Evolutionary conservation across 2,329 filamentous ascomycete species (phyloP), one percentile per base, ranked within the genome.

Genomic region (Pseudocercospora fuligena): DNA sequence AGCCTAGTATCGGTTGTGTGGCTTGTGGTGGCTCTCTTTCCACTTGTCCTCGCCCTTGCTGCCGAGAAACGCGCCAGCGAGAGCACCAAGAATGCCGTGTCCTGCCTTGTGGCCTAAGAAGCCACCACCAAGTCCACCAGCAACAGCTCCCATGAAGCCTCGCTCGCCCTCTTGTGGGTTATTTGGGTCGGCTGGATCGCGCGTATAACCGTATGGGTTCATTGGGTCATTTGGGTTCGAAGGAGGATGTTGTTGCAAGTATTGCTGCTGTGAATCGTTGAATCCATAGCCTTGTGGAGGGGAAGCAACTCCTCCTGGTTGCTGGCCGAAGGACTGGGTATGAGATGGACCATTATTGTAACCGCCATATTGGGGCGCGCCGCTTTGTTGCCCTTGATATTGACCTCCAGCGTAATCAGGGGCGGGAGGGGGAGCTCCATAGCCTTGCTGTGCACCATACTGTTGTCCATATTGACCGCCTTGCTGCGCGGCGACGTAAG

Each of bases 31-130:
- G 59, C 46, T 47, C 59, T 61, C 23, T 43, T 61, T 61, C 59
- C 59, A 61, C 43, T 61, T 61, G 27, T 61, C 59, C 43, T 61
- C 59, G 40, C 59, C 59, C 27, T 61, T 85, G 73, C 80, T 83
- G 1, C 87, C 87, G 2, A 85, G 63, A 54, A 89, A 80, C 0
- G 86, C 87, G 63, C 87, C 87, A 3, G 85, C 84, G 29, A 89
- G 74, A 0, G 86, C 84, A 11, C 74, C 74, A 9, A 89, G 75
- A 31, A 89, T 77, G 3, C 85, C 85, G 70, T 87, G 85, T n/a
- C 85, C 83, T 70, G 85, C 81, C 75, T 87, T 86, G 72, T 83
- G 80, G 19, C 87, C 87, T 5, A 86, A 79, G 68, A 85, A 83
- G 69, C 83, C 84, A 1, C 87, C 87, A 3, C 86, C 85, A 3